These are phyloP conservation scores for Calocybe gangraenosa DNA, from an alignment of 768 basidiomycete species.

Conservation along the genomic window DNA sequence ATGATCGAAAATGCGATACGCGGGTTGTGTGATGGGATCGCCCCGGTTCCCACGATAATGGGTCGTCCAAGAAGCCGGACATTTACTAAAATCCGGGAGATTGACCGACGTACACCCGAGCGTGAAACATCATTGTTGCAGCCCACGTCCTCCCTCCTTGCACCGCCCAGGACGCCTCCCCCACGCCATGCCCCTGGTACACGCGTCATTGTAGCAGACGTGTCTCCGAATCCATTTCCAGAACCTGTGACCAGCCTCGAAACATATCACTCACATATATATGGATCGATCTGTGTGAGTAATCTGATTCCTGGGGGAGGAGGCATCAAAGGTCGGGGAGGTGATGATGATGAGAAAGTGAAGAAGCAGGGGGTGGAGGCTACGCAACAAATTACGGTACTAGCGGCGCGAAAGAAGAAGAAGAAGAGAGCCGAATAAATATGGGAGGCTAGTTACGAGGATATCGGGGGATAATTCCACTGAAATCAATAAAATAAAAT, in stretches of 20 bases:
- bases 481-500: too few species aligned
- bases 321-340: background rate
- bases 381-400: constrained; percentile 43
- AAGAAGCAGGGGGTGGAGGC: constrained; percentile 4
- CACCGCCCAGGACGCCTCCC: constrained; percentile 51
- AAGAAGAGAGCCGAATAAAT: constrained; percentile 34
- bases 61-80: constrained; percentile 12
- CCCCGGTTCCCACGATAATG: constrained; percentile 20
- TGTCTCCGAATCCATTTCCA: constrained; percentile 64
- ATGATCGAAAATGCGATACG: constrained; percentile 64
- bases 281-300: constrained; percentile 49
- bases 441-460: constrained; percentile 10
- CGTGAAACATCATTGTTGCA: constrained; percentile 17
- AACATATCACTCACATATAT: constrained; percentile 58
- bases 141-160: constrained; percentile 24
- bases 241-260: constrained; percentile 60
- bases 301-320: constrained; percentile 34
- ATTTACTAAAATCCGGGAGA: constrained; percentile 14
- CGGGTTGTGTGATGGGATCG: constrained; percentile 67
- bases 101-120: constrained; percentile 39
- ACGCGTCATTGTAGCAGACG: constrained; percentile 30
- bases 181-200: constrained; percentile 28
- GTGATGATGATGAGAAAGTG: background rate
- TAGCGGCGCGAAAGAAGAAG: constrained; percentile 58
- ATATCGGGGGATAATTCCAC: constrained; percentile 3